These are phyloP conservation scores for Mycena citricolor DNA, from an alignment of 1,284 basidiomycete genomes.

Conservation along the genomic window DNA sequence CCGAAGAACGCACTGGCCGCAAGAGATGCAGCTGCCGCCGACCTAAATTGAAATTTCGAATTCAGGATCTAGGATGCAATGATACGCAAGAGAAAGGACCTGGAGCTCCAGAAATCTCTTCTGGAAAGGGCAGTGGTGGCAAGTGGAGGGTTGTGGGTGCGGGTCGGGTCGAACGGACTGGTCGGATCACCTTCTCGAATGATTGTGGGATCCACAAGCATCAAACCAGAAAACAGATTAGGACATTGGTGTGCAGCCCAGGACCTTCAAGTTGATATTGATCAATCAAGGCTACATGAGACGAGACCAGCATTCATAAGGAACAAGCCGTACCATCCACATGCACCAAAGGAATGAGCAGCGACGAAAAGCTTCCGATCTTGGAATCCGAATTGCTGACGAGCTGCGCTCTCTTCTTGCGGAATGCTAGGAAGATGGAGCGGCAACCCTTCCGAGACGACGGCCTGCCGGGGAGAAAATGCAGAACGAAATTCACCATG, in stretches of 20 bases:
- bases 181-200: too few relatives aligned
- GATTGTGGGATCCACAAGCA: slow-evolving; percentile 83
- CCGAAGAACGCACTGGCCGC: slow-evolving; percentile 66
- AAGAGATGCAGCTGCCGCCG: slow-evolving; percentile 48
- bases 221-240: slow-evolving; percentile 66
- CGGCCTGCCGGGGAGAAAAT: slow-evolving; percentile 50
- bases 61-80: too few relatives aligned
- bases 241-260: slow-evolving; percentile 68
- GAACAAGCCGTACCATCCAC: slow-evolving; percentile 53
- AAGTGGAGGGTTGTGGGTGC: too few relatives aligned
- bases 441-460: slow-evolving; percentile 38
- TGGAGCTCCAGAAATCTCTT: too few relatives aligned
- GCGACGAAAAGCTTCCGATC: slow-evolving; percentile 58
- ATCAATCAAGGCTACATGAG: not conserved
- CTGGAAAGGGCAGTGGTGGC: too few relatives aligned
- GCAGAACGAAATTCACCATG: slow-evolving; percentile 64
- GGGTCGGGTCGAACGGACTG: too few relatives aligned
- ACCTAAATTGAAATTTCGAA: too few relatives aligned
- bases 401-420: slow-evolving; percentile 38
- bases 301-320: too few relatives aligned
- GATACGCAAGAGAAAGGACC: too few relatives aligned
- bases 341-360: slow-evolving; percentile 85
- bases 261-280: slow-evolving; percentile 36
- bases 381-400: slow-evolving; percentile 45
- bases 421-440: slow-evolving; percentile 50